A percentile compares a stretch with the other conserved stretches of the same genome.
Evolutionary conservation across 177 flowering plant species (phyloP).

Genomic region (Telopea speciosissima): DNA sequence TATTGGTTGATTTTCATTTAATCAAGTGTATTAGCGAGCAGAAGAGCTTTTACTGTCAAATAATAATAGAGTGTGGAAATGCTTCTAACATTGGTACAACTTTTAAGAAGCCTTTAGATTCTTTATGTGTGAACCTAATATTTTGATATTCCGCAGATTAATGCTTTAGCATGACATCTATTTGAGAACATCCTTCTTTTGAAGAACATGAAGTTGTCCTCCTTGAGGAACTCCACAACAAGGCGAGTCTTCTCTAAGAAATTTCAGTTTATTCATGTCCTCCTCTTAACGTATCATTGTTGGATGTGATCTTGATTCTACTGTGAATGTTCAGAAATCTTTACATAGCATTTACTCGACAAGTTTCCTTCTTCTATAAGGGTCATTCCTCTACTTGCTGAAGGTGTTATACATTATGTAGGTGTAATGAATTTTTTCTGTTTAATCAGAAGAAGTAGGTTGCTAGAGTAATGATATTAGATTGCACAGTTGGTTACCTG

Average conservation of each 20-base stretch:
- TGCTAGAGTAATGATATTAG: background rate
- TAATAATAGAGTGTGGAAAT: background rate
- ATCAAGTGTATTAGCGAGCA: background rate
- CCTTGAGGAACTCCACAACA: background rate
- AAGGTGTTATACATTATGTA: background rate
- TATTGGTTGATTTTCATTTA: background rate
- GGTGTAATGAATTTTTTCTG: background rate
- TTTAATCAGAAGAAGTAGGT: background rate
- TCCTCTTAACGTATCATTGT: background rate
- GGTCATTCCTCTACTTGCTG: too few relatives aligned
- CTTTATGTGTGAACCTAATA: background rate
- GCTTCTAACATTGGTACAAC: background rate
- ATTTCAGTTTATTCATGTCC: background rate
- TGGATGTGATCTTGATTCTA: background rate
- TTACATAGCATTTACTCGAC: background rate
- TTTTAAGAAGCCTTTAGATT: background rate
- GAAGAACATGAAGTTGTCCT: background rate
- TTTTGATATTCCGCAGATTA: background rate
- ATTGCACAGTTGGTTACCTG: background rate
- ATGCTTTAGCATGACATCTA: background rate
- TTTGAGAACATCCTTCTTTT: background rate
- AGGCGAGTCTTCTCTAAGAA: background rate
- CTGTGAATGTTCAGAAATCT: background rate
- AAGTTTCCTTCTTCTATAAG: background rate
- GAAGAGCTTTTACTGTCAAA: background rate